Evolutionary conservation across 1,284 basidiomycete genomes (phyloP).

Genomic region (Naganishia albida): DNA sequence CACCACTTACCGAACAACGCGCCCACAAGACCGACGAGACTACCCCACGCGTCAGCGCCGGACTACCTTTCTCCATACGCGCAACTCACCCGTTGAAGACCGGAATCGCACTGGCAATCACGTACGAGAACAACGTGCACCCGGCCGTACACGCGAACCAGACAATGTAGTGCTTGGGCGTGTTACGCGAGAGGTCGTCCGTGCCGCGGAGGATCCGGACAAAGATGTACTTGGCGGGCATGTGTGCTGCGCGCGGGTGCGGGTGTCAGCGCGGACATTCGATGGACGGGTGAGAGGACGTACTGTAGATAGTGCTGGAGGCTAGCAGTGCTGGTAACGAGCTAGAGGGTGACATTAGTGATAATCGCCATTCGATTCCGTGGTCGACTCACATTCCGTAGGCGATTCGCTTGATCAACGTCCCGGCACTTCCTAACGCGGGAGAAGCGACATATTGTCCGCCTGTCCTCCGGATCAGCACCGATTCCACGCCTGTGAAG

Average conservation of each 20-base stretch:
- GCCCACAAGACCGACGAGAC: slow-evolving; percentile 17
- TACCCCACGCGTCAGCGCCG: neutral
- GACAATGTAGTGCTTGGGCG: slow-evolving; percentile 41
- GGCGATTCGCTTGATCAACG: slow-evolving; percentile 46
- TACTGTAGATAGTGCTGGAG: slow-evolving; percentile 28
- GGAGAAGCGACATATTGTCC: slow-evolving; percentile 53
- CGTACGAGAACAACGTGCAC: slow-evolving; percentile 37
- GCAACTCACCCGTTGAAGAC: slow-evolving; percentile 24
- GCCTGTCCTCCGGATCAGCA: neutral
- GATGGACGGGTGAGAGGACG: neutral
- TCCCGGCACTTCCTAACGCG: slow-evolving; percentile 53
- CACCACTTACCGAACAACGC: slow-evolving; percentile 15
- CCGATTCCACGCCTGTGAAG: no score
- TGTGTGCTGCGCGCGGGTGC: slow-evolving; percentile 4
- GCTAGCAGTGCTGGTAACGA: slow-evolving; percentile 29
- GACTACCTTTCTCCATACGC: neutral
- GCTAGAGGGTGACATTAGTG: neutral
- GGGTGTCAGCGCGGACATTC: neutral
- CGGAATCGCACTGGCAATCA: slow-evolving; percentile 35
- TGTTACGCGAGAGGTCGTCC: slow-evolving; percentile 43
- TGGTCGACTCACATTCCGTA: slow-evolving; percentile 39
- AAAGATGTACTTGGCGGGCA: slow-evolving; percentile 38
- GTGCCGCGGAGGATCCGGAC: slow-evolving; percentile 44
- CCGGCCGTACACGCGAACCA: slow-evolving; percentile 42
- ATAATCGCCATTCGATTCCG: neutral